A percentile compares a stretch with the other conserved stretches of the same genome.
phyloP scores from a whole-genome alignment of 768 basidiomycete species.

The Tephrocybe sp. region DNA sequence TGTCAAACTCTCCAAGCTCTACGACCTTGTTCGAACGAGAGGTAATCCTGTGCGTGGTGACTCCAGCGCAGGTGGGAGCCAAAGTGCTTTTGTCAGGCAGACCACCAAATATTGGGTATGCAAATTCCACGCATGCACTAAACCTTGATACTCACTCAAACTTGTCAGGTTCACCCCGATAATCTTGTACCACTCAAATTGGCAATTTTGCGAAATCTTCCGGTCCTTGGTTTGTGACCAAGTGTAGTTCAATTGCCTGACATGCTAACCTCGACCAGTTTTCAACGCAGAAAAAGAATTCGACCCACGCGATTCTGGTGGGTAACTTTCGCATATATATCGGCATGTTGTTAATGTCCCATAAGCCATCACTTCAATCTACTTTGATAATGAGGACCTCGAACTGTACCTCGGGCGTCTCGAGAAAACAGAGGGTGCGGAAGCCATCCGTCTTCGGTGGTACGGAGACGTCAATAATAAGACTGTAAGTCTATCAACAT shows the following conservation, averaged over 20 bases:
- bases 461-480: constrained; percentile 87
- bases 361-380: constrained; percentile 91
- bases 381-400: constrained; percentile 94
- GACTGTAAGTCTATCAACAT: constrained; percentile 51
- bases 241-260: background rate
- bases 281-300: constrained; percentile 95
- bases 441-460: constrained; percentile 95
- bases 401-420: constrained; percentile 95
- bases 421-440: constrained; percentile 98
- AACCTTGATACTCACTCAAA: background rate
- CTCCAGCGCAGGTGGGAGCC: constrained; percentile 88
- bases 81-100: constrained; percentile 97
- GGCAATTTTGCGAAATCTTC: constrained; percentile 87
- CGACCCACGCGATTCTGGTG: constrained; percentile 78
- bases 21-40: constrained; percentile 91
- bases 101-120: constrained; percentile 98
- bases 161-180: constrained; percentile 74
- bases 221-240: constrained; percentile 72
- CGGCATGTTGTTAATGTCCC: background rate
- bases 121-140: background rate
- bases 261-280: constrained; percentile 42
- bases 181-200: constrained; percentile 93
- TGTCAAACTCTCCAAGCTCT: constrained; percentile 91
- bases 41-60: constrained; percentile 95
- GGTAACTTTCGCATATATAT: constrained; percentile 8